Evolutionary conservation across 805 yeast genomes (phyloP).

Genomic region (Groenewaldozyma salmanticensis): DNA sequence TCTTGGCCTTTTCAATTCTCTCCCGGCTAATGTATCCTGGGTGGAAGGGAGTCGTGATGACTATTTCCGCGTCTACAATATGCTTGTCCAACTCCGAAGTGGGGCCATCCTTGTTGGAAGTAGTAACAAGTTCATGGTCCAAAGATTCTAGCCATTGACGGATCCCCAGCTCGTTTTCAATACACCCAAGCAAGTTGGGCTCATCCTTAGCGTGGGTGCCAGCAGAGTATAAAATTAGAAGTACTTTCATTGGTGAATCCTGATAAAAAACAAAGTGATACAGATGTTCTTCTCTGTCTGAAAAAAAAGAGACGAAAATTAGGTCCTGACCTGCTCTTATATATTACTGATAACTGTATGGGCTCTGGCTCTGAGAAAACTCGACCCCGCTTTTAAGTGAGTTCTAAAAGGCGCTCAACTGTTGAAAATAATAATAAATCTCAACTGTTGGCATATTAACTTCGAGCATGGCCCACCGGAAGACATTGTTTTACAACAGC

Average conservation of each 20-base stretch:
- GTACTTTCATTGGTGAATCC: slow-evolving; percentile 38
- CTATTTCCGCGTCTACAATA: slow-evolving; percentile 62
- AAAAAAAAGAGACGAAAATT: no score
- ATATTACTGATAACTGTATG: no score
- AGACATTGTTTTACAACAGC: no score
- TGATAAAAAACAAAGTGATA: no score
- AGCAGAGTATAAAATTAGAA: slow-evolving; percentile 51
- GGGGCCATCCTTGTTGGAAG: slow-evolving; percentile 60
- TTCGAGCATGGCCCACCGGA: no score
- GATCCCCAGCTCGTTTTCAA: slow-evolving; percentile 69
- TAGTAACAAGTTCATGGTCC: slow-evolving; percentile 60
- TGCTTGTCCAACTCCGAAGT: slow-evolving; percentile 50
- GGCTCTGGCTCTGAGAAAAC: no score
- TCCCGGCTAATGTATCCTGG: slow-evolving; percentile 67
- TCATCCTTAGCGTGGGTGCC: slow-evolving; percentile 51
- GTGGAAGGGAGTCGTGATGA: slow-evolving; percentile 76
- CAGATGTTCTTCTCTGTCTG: no score
- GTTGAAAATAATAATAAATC: no score
- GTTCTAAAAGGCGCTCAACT: no score
- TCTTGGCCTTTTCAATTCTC: slow-evolving; percentile 59
- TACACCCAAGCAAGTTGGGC: slow-evolving; percentile 53
- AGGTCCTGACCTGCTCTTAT: no score
- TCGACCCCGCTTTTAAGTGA: no score
- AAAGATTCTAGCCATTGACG: slow-evolving; percentile 50
- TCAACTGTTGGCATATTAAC: no score